Conservation (phyloP, 139 green algal genomes). For the Chara braunii region DNA sequence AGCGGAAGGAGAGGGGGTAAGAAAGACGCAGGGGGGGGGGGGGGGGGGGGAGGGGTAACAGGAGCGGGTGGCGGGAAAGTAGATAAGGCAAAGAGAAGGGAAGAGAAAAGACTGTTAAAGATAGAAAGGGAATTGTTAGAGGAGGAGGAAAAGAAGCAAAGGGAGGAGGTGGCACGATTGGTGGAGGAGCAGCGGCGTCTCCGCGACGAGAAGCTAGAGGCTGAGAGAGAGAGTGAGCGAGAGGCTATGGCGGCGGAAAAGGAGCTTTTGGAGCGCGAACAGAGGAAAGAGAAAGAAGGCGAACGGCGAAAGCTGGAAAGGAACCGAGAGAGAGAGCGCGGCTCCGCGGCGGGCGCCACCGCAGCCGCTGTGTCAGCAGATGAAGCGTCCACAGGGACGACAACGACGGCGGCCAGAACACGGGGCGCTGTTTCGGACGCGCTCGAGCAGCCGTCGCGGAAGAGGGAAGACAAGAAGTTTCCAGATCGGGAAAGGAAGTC, state of each 20-base stretch:
- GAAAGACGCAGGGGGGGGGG: background rate
- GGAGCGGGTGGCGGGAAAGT: slow-evolving; percentile 1
- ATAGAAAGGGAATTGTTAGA: slow-evolving; percentile 17
- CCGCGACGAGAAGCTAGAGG: slow-evolving; percentile 16
- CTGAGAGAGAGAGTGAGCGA: background rate
- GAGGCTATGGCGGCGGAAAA: background rate
- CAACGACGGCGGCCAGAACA: too few relatives aligned
- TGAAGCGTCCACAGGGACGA: too few relatives aligned
- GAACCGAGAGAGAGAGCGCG: too few relatives aligned
- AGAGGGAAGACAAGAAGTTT: too few relatives aligned
- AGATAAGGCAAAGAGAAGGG: slow-evolving; percentile 12
- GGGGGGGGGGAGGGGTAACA: background rate
- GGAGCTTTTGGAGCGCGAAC: background rate
- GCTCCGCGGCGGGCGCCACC: too few relatives aligned
- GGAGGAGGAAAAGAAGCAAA: slow-evolving; percentile 28
- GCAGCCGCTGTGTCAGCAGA: too few relatives aligned
- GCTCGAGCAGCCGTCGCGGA: too few relatives aligned
- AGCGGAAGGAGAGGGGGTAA: slow-evolving; percentile 1
- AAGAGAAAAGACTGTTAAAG: slow-evolving; percentile 11
- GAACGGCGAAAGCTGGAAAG: slow-evolving; percentile 4
- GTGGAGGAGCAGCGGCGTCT: slow-evolving; percentile 30
- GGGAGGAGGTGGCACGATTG: slow-evolving; percentile 24
- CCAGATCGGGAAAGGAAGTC: too few relatives aligned
- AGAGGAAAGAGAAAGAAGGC: slow-evolving; percentile 2
- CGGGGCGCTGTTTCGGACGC: too few relatives aligned